phyloP scores from a whole-genome alignment of 306 rosid species.

The Rosa persica region DNA sequence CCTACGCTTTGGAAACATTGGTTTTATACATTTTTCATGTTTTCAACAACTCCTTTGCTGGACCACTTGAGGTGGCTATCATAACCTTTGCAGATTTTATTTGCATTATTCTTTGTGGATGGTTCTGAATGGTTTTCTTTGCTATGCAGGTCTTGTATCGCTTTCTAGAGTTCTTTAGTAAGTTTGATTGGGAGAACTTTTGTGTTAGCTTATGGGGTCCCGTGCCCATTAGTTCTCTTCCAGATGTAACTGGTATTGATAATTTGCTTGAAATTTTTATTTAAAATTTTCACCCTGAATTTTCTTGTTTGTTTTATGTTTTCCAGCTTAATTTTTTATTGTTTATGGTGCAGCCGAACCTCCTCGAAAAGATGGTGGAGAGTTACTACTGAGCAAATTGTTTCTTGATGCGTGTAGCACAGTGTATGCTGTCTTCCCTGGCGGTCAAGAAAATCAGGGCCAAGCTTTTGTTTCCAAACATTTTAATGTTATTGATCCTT shows the following conservation, averaged over 20 bases:
- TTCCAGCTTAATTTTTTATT: slow-evolving; percentile 19
- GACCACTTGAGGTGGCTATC: slow-evolving; percentile 90
- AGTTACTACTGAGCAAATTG: slow-evolving; percentile 75
- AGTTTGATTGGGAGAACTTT: slow-evolving; percentile 98
- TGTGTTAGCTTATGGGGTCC: slow-evolving; percentile 99
- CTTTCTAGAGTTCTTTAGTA: slow-evolving; percentile 92
- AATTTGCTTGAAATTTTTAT: slow-evolving; percentile 18
- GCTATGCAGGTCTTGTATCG: slow-evolving; percentile 79
- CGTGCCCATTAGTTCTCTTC: slow-evolving; percentile 83
- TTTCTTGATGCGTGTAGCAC: slow-evolving; percentile 81
- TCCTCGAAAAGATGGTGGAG: slow-evolving; percentile 91
- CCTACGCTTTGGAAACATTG: slow-evolving; percentile 96
- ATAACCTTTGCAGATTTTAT: slow-evolving; percentile 21
- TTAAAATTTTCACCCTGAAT: slow-evolving; percentile 7
- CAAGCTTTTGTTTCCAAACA: slow-evolving; percentile 86
- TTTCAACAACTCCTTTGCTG: slow-evolving; percentile 88
- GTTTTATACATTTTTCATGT: slow-evolving; percentile 98
- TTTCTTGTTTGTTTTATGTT: slow-evolving; percentile 4
- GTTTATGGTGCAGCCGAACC: slow-evolving; percentile 69
- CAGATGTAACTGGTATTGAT: slow-evolving; percentile 85
- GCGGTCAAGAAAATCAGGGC: slow-evolving; percentile 81
- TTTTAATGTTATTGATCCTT: slow-evolving; percentile 96
- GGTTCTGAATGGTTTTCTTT: slow-evolving; percentile 25
- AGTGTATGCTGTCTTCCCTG: slow-evolving; percentile 84
- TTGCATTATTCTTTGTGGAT: slow-evolving; percentile 24